Conservation (phyloP, 441 rosid genomes). For the Eruca vesicaria region DNA sequence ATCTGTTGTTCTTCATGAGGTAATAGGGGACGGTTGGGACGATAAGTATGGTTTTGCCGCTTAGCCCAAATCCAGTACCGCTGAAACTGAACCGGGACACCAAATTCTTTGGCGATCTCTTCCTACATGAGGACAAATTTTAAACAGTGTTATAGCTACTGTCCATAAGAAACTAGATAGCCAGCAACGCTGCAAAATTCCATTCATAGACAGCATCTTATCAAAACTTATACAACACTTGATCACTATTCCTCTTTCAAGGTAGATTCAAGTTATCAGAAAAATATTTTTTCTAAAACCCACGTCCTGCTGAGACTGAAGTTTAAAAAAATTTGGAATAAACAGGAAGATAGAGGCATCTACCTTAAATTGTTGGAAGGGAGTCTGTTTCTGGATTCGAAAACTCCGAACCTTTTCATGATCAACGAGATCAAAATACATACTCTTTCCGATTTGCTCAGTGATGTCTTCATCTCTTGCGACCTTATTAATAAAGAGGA, state of each 20-base stretch:
- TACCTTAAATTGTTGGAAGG: constrained; percentile 80
- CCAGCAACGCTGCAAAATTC: not conserved
- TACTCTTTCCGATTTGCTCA: constrained; percentile 86
- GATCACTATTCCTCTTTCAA: not conserved
- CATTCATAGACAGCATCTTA: not conserved
- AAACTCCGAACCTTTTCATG: constrained; percentile 89
- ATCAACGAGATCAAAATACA: constrained; percentile 93
- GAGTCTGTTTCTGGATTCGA: constrained; percentile 84
- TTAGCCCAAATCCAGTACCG: constrained; percentile 98
- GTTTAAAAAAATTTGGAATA: too few species aligned
- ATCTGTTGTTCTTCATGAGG: constrained; percentile 84
- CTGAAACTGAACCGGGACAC: constrained; percentile 81
- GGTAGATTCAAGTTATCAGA: not conserved
- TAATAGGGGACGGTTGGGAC: constrained; percentile 89
- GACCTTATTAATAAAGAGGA: constrained; percentile 47
- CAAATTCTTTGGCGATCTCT: constrained; percentile 92
- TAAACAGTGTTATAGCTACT: not conserved
- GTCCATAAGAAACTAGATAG: constrained; percentile 4
- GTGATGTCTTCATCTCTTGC: constrained; percentile 88
- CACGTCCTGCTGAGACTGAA: not conserved
- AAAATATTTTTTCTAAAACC: not conserved
- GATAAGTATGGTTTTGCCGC: constrained; percentile 96
- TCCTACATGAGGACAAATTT: constrained; percentile 46
- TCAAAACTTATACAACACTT: not conserved
- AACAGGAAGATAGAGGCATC: constrained; percentile 4